Base-by-base conservation (phyloP, 2,329 filamentous ascomycete genomes). In the Penicillium hesseltinei region DNA sequence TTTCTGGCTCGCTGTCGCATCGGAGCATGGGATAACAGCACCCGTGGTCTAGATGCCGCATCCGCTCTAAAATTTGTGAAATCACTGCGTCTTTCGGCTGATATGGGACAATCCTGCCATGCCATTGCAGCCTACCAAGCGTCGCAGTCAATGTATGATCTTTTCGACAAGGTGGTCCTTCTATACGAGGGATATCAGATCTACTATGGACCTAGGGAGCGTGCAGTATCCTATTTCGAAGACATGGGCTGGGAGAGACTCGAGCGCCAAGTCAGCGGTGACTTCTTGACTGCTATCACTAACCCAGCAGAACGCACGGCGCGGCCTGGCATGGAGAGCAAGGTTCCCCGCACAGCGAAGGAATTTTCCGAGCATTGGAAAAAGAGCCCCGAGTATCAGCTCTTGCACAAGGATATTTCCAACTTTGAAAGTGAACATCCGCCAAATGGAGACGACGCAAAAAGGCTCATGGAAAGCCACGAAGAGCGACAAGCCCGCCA, bases 171-270 rank as follows among this genome's bases (percentile, higher is more conserved):
- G 68, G 83, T 83, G 0, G 77, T 83, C 0, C 84, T 92, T 0
- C 75, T 91, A 0, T 90, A 91, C 66, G 86, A 90, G 62, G 89
- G 89, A 0, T 82, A 85, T 0, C 82, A 91, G 67, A 91, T 92
- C 65, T 92, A 84, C 75, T 92, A 86, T 61, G 90, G 89, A 0
- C 81, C 82, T 0, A 82, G 83, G 0, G 66, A 66, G 1, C 71
- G 77, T 2, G 89, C 88, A 0, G 85, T 82, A 57, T 68, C 66
- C 0, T 91, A 84, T 73, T 91, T 92, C 58, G 83, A 88, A 65
- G 75, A 80, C 3, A 82, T 88, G 70, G 89, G 89, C 27, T 92
- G 84, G 79, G 71, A 81, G 31, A 90, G 87, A 62, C 85, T 86
- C 0, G 70, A 80, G 2, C 80, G 87, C 4, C 86, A 89, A 66